Evolutionary conservation across 768 basidiomycete species (phyloP).

Genomic region (Chalciporus piperatus): DNA sequence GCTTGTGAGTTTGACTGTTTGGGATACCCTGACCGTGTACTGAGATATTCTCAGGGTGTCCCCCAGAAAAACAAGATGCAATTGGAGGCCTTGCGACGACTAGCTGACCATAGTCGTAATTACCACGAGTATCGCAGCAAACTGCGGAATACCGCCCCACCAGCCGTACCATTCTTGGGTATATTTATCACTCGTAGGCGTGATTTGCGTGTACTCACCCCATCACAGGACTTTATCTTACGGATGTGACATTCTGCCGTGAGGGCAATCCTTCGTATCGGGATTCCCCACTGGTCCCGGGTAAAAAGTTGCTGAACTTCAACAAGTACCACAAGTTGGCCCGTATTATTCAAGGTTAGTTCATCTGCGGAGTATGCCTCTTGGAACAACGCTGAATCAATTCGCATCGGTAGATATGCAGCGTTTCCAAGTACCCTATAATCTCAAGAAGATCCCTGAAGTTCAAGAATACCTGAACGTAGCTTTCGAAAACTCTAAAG

Average conservation of each 20-base stretch:
- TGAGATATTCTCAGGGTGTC: conserved; percentile 55
- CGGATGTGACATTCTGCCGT: conserved; percentile 92
- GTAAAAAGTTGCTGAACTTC: conserved; percentile 87
- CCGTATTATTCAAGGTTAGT: conserved; percentile 74
- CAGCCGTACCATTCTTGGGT: conserved; percentile 95
- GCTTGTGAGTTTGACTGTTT: conserved; percentile 57
- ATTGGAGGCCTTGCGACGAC: conserved; percentile 73
- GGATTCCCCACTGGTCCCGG: conserved; percentile 69
- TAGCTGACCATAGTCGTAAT: conserved; percentile 90
- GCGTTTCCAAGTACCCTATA: conserved; percentile 85
- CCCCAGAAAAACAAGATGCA: conserved; percentile 80
- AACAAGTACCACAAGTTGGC: conserved; percentile 94
- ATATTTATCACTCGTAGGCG: conserved; percentile 17
- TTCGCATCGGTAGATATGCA: conserved; percentile 65
- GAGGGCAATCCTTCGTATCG: conserved; percentile 91
- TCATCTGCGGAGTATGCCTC: background rate
- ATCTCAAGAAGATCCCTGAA: conserved; percentile 85
- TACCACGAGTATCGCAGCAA: conserved; percentile 88
- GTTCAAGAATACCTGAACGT: conserved; percentile 76
- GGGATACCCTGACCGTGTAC: background rate
- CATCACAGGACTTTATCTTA: conserved; percentile 70
- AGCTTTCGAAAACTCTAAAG: conserved; percentile 71
- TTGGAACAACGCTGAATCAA: background rate
- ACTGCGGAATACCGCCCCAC: conserved; percentile 84
- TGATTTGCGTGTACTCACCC: conserved; percentile 8